Conservation (phyloP, 306 rosid species). For the Casuarina cunninghamiana region DNA sequence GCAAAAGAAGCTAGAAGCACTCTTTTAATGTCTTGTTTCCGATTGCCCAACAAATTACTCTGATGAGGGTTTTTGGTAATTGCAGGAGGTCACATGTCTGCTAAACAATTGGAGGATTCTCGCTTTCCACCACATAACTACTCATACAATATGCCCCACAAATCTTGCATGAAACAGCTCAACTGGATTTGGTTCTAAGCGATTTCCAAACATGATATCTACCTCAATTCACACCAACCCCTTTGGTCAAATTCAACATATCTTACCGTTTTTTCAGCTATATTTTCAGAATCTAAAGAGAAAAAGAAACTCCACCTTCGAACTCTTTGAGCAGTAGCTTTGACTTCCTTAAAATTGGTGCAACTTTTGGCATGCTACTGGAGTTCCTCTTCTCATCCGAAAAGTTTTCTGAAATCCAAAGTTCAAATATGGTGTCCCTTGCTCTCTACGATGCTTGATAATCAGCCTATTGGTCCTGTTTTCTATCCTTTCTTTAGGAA, state of each 20-base stretch:
- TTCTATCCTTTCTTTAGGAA: slow-evolving; percentile 30
- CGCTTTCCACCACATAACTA: slow-evolving; percentile 81
- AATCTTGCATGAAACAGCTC: slow-evolving; percentile 79
- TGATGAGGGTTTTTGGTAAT: slow-evolving; percentile 52
- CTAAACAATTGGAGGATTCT: slow-evolving; percentile 57
- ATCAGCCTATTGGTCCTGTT: not conserved
- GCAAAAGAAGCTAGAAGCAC: not conserved
- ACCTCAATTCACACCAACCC: slow-evolving; percentile 14
- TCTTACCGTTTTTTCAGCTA: not conserved
- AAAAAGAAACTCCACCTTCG: no score
- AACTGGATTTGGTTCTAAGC: slow-evolving; percentile 56
- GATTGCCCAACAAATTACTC: slow-evolving; percentile 40
- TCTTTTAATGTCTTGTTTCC: not conserved
- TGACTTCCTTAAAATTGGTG: not conserved
- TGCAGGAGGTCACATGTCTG: slow-evolving; percentile 72
- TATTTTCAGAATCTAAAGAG: slow-evolving; percentile 16
- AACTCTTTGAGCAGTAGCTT: no score
- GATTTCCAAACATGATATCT: slow-evolving; percentile 19
- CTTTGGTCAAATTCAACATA: slow-evolving; percentile 34
- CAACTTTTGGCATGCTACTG: not conserved
- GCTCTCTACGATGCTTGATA: slow-evolving; percentile 9
- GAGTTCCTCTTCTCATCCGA: no score
- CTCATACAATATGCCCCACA: slow-evolving; percentile 88
- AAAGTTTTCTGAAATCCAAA: slow-evolving; percentile 4
- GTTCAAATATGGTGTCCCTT: slow-evolving; percentile 23